phyloP scores from a whole-genome alignment of 2,329 filamentous ascomycete genomes.

The Epichloe amarillans region DNA sequence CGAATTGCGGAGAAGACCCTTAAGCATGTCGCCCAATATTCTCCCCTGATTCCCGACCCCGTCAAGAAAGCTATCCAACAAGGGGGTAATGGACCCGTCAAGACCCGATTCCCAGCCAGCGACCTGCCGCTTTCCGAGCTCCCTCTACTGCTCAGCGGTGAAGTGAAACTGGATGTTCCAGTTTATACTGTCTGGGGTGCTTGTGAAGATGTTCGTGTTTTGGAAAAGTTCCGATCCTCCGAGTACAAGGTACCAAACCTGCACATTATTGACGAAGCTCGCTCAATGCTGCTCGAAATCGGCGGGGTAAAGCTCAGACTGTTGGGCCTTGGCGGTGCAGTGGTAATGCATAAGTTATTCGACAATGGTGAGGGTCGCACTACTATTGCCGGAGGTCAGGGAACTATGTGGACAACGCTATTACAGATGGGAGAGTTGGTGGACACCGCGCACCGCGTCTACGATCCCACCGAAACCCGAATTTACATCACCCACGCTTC shows the following conservation, averaged over 20 bases:
- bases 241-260: slow-evolving; percentile 98
- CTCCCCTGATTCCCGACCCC: slow-evolving; percentile 74
- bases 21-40: slow-evolving; percentile 98
- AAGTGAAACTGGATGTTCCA: slow-evolving; percentile 82
- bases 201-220: slow-evolving; percentile 91
- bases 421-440: slow-evolving; percentile 97
- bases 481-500: slow-evolving; percentile 96
- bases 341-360: slow-evolving; percentile 99
- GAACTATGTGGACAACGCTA: slow-evolving; percentile 98
- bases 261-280: slow-evolving; percentile 96
- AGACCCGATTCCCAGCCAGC: slow-evolving; percentile 66
- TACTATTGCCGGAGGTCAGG: slow-evolving; percentile 94
- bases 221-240: slow-evolving; percentile 93
- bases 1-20: slow-evolving; percentile 97
- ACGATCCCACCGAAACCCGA: slow-evolving; percentile 93
- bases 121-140: slow-evolving; percentile 89
- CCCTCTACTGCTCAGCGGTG: slow-evolving; percentile 73
- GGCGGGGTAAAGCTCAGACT: slow-evolving; percentile 93
- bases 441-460: slow-evolving; percentile 94
- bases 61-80: slow-evolving; percentile 54
- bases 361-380: slow-evolving; percentile 97
- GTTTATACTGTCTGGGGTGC: slow-evolving; percentile 99
- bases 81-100: slow-evolving; percentile 63
- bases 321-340: slow-evolving; percentile 83
- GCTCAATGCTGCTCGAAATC: slow-evolving; percentile 86